Conservation (phyloP, 1,284 basidiomycete species). For the Tremellales sp. region DNA sequence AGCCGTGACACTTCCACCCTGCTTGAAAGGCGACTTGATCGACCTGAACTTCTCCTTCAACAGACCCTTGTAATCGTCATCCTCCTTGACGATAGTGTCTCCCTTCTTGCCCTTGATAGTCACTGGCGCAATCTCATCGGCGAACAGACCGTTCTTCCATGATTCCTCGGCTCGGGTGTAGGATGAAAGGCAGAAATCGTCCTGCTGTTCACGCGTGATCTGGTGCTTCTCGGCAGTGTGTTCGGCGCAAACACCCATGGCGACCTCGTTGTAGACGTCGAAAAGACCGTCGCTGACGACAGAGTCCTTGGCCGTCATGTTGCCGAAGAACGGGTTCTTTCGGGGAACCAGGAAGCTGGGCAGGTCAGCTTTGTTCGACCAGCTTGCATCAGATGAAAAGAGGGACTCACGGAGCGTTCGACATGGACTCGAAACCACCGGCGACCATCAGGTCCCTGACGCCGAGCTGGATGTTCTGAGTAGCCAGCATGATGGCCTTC, state of each 20-base stretch:
- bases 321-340: slow-evolving; percentile 80
- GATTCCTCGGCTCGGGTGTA: slow-evolving; percentile 88
- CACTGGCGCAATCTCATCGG: slow-evolving; percentile 87
- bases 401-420: slow-evolving; percentile 75
- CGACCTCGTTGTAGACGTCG: slow-evolving; percentile 92
- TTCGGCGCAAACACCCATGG: slow-evolving; percentile 96
- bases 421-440: slow-evolving; percentile 98
- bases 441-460: slow-evolving; percentile 77
- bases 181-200: slow-evolving; percentile 87
- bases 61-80: slow-evolving; percentile 96
- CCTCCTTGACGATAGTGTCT: slow-evolving; percentile 81
- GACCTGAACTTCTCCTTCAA: slow-evolving; percentile 87
- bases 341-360: slow-evolving; percentile 86
- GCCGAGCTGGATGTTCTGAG: slow-evolving; percentile 83
- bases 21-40: slow-evolving; percentile 79
- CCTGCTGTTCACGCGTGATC: slow-evolving; percentile 81
- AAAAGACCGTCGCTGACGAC: slow-evolving; percentile 90
- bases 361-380: neutral
- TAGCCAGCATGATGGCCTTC: slow-evolving; percentile 89
- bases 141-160: slow-evolving; percentile 80
- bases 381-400: slow-evolving; percentile 1
- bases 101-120: slow-evolving; percentile 93
- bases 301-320: slow-evolving; percentile 80
- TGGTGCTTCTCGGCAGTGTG: slow-evolving; percentile 74
- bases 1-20: slow-evolving; percentile 84